These are phyloP conservation scores for Viola pubescens DNA, from an alignment of 441 rosid genomes.

Conservation along the genomic window DNA sequence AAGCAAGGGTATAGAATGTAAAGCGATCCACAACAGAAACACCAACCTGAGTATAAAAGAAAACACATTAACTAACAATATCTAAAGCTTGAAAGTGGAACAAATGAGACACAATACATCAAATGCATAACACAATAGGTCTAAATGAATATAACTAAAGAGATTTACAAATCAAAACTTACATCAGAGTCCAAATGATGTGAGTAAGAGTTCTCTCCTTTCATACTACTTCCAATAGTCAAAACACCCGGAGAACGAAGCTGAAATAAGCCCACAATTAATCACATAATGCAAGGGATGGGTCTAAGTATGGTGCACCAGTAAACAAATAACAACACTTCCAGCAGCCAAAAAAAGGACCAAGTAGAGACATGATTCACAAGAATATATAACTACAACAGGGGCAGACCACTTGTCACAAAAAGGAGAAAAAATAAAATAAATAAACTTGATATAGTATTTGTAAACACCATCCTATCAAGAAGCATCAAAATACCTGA, in stretches of 20 bases:
- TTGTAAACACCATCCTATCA: not conserved
- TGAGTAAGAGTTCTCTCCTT: constrained; percentile 95
- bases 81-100: constrained; percentile 10
- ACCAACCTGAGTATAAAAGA: constrained; percentile 53
- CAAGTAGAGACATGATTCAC: too few relatives aligned
- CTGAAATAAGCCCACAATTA: constrained; percentile 23
- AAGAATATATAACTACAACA: not conserved
- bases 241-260: constrained; percentile 94
- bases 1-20: constrained; percentile 89
- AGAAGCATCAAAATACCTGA: constrained; percentile 45
- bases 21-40: constrained; percentile 95
- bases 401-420: not conserved
- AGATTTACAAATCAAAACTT: constrained; percentile 26
- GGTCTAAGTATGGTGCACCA: not conserved
- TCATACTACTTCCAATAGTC: constrained; percentile 94
- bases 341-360: not conserved
- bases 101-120: constrained; percentile 4
- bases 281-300: not conserved
- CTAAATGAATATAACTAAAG: not conserved
- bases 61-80: not conserved
- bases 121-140: not conserved
- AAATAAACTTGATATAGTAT: not conserved
- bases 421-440: not conserved
- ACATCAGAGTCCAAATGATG: constrained; percentile 96
- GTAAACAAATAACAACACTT: not conserved